Conservation (phyloP, 1,284 basidiomycete genomes). For the Cutaneotrichosporon curvatum region DNA sequence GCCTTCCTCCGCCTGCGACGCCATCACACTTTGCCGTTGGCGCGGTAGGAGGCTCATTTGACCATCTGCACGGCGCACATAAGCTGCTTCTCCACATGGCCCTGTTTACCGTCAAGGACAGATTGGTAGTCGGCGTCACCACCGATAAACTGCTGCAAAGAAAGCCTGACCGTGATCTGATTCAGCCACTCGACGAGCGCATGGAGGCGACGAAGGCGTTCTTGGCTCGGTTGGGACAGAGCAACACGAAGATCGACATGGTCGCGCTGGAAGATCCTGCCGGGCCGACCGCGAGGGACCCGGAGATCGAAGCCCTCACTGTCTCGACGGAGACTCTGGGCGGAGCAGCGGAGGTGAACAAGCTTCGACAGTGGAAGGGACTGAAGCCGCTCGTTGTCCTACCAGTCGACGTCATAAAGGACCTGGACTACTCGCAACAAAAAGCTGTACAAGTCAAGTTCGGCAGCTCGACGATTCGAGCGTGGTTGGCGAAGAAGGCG, state of each 20-base stretch:
- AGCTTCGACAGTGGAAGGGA: constrained; percentile 19
- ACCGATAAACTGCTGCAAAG: constrained; percentile 66
- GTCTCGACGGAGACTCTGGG: constrained; percentile 75
- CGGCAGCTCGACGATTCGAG: constrained; percentile 80
- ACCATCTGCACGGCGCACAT: constrained; percentile 95
- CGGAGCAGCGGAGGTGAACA: constrained; percentile 55
- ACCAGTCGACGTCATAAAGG: constrained; percentile 71
- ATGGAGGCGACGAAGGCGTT: constrained; percentile 57
- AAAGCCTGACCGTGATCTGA: constrained; percentile 63
- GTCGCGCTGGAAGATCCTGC: constrained; percentile 72
- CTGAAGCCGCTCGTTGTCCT: constrained; percentile 62
- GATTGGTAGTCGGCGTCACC: constrained; percentile 81
- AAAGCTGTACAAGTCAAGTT: constrained; percentile 62
- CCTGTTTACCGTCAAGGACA: constrained; percentile 66
- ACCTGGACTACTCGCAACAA: constrained; percentile 56
- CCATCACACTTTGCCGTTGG: constrained; percentile 28
- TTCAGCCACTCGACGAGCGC: constrained; percentile 61
- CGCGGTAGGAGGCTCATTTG: constrained; percentile 75
- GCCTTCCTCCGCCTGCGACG: not conserved
- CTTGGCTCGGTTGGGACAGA: constrained; percentile 41
- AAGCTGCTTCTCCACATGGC: constrained; percentile 93
- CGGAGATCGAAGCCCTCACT: constrained; percentile 75
- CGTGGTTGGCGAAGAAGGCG: constrained; percentile 56
- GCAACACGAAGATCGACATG: constrained; percentile 46
- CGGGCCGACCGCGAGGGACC: constrained; percentile 78